Percentiles rank a stretch among this genome's conserved stretches.
phyloP scores from a whole-genome alignment of 225 moss, liverwort and hornwort genomes.

The Pseudisothecium myosuroides region DNA sequence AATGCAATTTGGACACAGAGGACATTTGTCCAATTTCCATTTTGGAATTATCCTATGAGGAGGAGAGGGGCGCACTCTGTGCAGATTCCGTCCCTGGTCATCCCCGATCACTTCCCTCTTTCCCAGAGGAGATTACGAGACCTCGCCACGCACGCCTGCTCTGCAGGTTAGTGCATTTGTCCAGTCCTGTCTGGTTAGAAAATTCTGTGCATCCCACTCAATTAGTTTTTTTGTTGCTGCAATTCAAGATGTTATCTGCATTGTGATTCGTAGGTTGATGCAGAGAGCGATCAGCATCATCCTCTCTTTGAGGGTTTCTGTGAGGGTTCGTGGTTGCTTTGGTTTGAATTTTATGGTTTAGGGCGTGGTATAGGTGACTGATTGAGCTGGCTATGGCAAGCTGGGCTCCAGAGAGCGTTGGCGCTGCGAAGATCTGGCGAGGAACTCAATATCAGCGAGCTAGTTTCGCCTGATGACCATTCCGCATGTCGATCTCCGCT shows the following conservation, averaged over 20 bases:
- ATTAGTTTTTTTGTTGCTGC: neutral
- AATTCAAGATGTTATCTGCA: neutral
- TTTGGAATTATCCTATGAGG: neutral
- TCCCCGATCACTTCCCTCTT: constrained; percentile 28
- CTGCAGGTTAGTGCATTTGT: neutral
- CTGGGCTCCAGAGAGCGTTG: constrained; percentile 13
- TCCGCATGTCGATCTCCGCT: neutral
- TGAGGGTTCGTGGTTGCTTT: neutral
- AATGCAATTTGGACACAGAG: neutral
- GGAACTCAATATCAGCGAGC: constrained; percentile 47
- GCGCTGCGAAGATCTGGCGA: constrained; percentile 29
- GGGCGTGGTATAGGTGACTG: neutral
- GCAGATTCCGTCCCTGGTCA: constrained; percentile 6
- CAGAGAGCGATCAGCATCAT: neutral
- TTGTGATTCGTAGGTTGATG: too few species aligned
- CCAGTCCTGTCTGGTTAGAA: neutral
- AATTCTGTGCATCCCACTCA: neutral
- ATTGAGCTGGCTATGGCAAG: neutral
- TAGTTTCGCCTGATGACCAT: constrained; percentile 10
- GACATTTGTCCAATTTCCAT: neutral
- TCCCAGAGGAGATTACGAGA: neutral
- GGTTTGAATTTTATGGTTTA: neutral
- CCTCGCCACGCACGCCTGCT: neutral
- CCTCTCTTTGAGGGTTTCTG: neutral
- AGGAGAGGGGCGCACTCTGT: constrained; percentile 40